These are phyloP conservation scores for Verticillium albo-atrum DNA, from an alignment of 2,329 filamentous ascomycete genomes.

Conservation along the genomic window DNA sequence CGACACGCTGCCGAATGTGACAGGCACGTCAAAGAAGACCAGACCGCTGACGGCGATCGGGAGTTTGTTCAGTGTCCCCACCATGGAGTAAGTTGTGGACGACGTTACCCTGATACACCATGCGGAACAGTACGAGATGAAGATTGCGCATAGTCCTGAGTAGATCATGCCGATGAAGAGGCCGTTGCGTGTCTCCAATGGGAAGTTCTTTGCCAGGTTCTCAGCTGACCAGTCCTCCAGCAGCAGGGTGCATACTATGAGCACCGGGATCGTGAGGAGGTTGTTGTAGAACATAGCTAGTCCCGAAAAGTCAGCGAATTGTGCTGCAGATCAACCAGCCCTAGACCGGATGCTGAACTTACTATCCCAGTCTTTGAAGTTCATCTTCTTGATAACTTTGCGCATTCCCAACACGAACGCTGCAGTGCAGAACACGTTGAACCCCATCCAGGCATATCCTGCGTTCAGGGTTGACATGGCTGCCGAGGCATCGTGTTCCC, in stretches of 20 bases:
- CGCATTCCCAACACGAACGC: constrained; percentile 90
- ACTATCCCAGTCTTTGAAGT: constrained; percentile 99
- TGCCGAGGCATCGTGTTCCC: constrained; percentile 52
- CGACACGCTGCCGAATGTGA: constrained; percentile 86
- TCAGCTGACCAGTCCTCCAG: constrained; percentile 87
- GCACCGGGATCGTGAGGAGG: constrained; percentile 88
- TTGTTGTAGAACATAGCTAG: constrained; percentile 99
- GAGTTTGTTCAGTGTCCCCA: constrained; percentile 95
- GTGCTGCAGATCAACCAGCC: not conserved
- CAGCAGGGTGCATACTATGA: constrained; percentile 75
- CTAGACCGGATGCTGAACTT: constrained; percentile 36
- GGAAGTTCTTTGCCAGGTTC: constrained; percentile 88
- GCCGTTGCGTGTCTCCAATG: constrained; percentile 69
- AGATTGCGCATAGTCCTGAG: constrained; percentile 87
- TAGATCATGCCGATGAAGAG: constrained; percentile 88
- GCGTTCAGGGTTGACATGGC: constrained; percentile 87
- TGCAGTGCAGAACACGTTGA: constrained; percentile 94
- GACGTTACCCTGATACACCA: constrained; percentile 98
- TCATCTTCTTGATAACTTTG: constrained; percentile 98
- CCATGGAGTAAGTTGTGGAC: constrained; percentile 98
- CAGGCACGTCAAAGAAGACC: constrained; percentile 90
- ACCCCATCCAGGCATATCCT: constrained; percentile 95
- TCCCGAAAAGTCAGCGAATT: constrained; percentile 19
- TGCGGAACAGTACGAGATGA: constrained; percentile 99
- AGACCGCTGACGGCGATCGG: constrained; percentile 90